Evolutionary conservation across 176 grass and related monocot genomes (phyloP).

Genomic region (Eleusine indica): DNA sequence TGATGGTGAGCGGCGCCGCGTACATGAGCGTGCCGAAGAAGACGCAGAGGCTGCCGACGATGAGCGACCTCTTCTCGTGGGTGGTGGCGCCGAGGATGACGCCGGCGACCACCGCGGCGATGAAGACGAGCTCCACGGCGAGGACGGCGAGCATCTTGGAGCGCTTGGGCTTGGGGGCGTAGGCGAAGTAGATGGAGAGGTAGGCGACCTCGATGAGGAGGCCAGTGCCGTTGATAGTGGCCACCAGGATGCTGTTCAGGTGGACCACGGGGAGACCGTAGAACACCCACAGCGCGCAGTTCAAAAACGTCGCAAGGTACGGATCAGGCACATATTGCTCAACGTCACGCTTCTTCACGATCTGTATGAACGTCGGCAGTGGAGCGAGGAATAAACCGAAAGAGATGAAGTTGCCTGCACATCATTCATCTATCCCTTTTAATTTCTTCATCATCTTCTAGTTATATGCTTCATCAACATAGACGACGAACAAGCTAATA

Average conservation of each 20-base stretch:
- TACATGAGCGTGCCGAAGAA: constrained; percentile 78
- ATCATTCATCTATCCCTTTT: no score
- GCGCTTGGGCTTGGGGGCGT: constrained; percentile 26
- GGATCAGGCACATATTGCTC: constrained; percentile 61
- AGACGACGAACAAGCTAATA: no score
- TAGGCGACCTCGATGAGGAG: constrained; percentile 52
- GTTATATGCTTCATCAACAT: no score
- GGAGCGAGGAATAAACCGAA: constrained; percentile 80
- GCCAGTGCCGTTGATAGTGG: constrained; percentile 55
- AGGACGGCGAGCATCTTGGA: constrained; percentile 46
- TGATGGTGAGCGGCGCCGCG: constrained; percentile 65
- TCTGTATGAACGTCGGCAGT: constrained; percentile 56
- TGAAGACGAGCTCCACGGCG: constrained; percentile 43
- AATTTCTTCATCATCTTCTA: no score
- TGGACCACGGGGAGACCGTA: constrained; percentile 65
- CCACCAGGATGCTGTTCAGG: constrained; percentile 54
- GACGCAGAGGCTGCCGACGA: constrained; percentile 62
- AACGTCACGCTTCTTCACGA: constrained; percentile 54
- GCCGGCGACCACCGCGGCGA: constrained; percentile 33
- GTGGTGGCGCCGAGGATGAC: constrained; percentile 53
- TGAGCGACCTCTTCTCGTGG: constrained; percentile 47
- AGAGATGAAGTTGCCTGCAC: constrained; percentile 70
- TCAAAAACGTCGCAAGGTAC: constrained; percentile 78
- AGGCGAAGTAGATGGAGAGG: constrained; percentile 57
- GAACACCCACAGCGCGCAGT: constrained; percentile 80